Evolutionary conservation across 2,329 filamentous ascomycete species (phyloP).

Genomic region (Ilyonectria sp.): DNA sequence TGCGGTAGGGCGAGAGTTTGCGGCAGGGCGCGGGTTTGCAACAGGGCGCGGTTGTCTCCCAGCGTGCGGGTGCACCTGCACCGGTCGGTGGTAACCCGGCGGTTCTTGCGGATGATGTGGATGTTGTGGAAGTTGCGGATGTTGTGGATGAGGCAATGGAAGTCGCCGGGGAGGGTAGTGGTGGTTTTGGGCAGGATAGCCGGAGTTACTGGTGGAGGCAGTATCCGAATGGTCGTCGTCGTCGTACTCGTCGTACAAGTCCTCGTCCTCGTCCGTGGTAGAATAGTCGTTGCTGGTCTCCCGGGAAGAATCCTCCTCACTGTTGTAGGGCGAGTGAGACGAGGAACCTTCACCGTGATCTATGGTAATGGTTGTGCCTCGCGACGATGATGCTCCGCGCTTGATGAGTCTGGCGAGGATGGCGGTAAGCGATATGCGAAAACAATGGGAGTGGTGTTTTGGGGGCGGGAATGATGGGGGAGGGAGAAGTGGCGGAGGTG

Average conservation of each 20-base stretch:
- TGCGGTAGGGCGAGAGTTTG: slow-evolving; percentile 59
- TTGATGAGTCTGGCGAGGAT: slow-evolving; percentile 37
- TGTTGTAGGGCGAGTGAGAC: slow-evolving; percentile 54
- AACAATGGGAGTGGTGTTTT: slow-evolving; percentile 13
- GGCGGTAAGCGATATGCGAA: slow-evolving; percentile 29
- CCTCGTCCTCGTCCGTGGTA: slow-evolving; percentile 56
- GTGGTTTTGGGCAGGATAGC: slow-evolving; percentile 48
- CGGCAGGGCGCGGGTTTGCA: slow-evolving; percentile 36
- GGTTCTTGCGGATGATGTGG: slow-evolving; percentile 51
- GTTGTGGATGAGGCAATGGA: slow-evolving; percentile 53
- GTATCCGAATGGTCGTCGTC: slow-evolving; percentile 70
- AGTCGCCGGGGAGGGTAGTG: slow-evolving; percentile 52
- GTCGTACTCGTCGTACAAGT: slow-evolving; percentile 58
- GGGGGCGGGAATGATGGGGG: slow-evolving; percentile 35
- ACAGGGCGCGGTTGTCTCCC: slow-evolving; percentile 33
- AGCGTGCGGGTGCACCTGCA: slow-evolving; percentile 21
- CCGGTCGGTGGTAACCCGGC: slow-evolving; percentile 40
- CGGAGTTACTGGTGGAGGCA: slow-evolving; percentile 59
- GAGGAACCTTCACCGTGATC: slow-evolving; percentile 47
- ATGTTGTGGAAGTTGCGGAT: slow-evolving; percentile 51
- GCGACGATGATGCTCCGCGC: slow-evolving; percentile 39
- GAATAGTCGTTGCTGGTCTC: slow-evolving; percentile 49
- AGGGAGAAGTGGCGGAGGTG: slow-evolving; percentile 31
- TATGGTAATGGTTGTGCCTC: slow-evolving; percentile 43
- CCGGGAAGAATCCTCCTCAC: slow-evolving; percentile 57